Evolutionary conservation across 1,284 basidiomycete genomes (phyloP).

Genomic region (Salmacisia buchloeana): DNA sequence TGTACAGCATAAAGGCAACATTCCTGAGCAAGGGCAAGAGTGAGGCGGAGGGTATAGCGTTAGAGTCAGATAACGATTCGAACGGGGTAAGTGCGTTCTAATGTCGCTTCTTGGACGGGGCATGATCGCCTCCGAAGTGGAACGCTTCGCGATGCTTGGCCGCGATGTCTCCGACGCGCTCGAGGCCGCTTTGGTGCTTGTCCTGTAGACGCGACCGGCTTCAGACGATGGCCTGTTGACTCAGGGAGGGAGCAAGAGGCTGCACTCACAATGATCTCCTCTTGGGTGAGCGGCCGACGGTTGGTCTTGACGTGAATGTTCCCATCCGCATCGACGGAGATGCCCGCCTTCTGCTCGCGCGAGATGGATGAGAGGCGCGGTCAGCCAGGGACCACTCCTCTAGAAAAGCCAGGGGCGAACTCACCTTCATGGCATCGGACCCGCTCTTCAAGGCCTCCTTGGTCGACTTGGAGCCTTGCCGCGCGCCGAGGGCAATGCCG

Average conservation of each 20-base stretch:
- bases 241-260: not conserved
- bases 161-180: constrained; percentile 5
- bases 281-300: not conserved
- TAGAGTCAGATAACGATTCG: too few species aligned
- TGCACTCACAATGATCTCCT: constrained; percentile 8
- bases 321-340: not conserved
- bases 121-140: not conserved
- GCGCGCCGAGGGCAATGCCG: constrained; percentile 17
- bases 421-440: not conserved
- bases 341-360: not conserved
- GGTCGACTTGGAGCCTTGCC: constrained; percentile 1
- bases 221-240: not conserved
- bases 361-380: not conserved
- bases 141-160: constrained; percentile 6
- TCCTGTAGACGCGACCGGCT: not conserved
- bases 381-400: not conserved
- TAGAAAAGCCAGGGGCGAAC: not conserved
- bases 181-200: not conserved
- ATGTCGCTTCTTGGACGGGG: too few species aligned
- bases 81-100: too few species aligned
- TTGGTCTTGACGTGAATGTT: not conserved
- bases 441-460: constrained; percentile 3
- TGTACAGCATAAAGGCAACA: too few species aligned
- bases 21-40: too few species aligned
- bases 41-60: too few species aligned